Conservation (phyloP, 2,329 filamentous ascomycete species). For the Diaporthe sp. region DNA sequence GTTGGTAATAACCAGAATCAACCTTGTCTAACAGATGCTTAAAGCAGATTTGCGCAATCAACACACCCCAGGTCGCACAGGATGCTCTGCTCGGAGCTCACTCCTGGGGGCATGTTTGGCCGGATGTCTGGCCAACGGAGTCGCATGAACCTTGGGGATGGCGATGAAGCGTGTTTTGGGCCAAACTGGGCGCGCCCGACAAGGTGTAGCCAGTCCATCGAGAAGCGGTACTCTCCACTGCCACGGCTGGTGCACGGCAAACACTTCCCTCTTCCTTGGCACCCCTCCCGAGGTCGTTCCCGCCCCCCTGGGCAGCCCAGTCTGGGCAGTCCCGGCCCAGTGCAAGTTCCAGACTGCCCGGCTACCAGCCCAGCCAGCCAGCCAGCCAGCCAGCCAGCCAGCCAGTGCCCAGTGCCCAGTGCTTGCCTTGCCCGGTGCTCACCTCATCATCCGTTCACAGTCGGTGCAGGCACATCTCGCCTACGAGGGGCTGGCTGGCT, state of each 20-base stretch:
- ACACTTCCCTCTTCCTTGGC: slow-evolving; percentile 15
- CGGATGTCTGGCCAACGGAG: slow-evolving; percentile 29
- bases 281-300: slow-evolving; percentile 28
- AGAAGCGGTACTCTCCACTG: not conserved
- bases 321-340: slow-evolving; percentile 7
- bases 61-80: not conserved
- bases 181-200: slow-evolving; percentile 8
- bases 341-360: slow-evolving; percentile 11
- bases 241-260: slow-evolving; percentile 20
- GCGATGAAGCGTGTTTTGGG: slow-evolving; percentile 31
- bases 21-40: not conserved
- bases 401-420: slow-evolving; percentile 5
- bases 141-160: slow-evolving; percentile 25
- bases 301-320: not conserved
- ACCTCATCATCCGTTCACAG: slow-evolving; percentile 11
- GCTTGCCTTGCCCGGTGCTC: not conserved
- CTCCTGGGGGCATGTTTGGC: slow-evolving; percentile 2
- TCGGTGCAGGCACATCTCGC: slow-evolving; percentile 16
- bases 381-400: not conserved
- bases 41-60: not conserved
- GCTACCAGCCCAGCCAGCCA: not conserved
- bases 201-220: not conserved
- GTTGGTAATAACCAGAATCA: not conserved
- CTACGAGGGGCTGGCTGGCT: slow-evolving; percentile 11
- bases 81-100: slow-evolving; percentile 3